Conservation (phyloP, 139 green algal species). For the Klebsormidium nitens region DNA sequence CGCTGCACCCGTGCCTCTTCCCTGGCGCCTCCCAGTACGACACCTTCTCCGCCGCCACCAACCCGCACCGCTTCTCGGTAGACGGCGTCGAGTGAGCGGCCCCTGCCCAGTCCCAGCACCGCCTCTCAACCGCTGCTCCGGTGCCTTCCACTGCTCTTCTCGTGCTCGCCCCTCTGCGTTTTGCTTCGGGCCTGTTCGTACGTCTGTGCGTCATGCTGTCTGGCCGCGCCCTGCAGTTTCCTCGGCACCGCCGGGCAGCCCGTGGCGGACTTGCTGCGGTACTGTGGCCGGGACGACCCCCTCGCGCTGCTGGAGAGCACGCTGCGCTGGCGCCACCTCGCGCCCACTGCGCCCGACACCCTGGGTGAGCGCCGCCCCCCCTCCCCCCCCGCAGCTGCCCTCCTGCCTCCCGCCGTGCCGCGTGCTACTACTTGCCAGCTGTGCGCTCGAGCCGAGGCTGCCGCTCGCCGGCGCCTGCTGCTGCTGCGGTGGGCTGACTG, state of each 20-base stretch:
- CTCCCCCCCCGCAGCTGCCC: not conserved
- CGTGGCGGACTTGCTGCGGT: slow-evolving; percentile 72
- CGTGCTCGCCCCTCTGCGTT: not conserved
- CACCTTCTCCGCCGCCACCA: slow-evolving; percentile 62
- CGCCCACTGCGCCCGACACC: slow-evolving; percentile 93
- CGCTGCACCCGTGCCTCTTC: slow-evolving; percentile 86
- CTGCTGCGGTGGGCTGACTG: no score
- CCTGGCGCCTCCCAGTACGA: slow-evolving; percentile 47
- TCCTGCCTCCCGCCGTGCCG: not conserved
- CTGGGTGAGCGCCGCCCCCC: slow-evolving; percentile 46
- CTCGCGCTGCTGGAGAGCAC: slow-evolving; percentile 63
- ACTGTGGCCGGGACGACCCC: slow-evolving; percentile 46
- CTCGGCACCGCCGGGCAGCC: slow-evolving; percentile 87
- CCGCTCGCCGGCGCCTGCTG: no score
- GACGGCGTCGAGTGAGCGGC: slow-evolving; percentile 28
- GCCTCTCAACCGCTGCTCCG: not conserved
- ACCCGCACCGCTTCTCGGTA: slow-evolving; percentile 80
- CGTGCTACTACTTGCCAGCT: not conserved
- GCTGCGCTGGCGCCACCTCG: slow-evolving; percentile 81
- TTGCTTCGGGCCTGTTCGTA: not conserved
- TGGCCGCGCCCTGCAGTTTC: slow-evolving; percentile 53
- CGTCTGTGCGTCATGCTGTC: slow-evolving; percentile 36
- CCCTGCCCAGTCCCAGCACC: not conserved
- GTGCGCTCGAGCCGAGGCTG: no score
- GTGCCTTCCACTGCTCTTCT: not conserved